phyloP scores from a whole-genome alignment of 1,139 yeast genomes.

The Protomyces inundatus region DNA sequence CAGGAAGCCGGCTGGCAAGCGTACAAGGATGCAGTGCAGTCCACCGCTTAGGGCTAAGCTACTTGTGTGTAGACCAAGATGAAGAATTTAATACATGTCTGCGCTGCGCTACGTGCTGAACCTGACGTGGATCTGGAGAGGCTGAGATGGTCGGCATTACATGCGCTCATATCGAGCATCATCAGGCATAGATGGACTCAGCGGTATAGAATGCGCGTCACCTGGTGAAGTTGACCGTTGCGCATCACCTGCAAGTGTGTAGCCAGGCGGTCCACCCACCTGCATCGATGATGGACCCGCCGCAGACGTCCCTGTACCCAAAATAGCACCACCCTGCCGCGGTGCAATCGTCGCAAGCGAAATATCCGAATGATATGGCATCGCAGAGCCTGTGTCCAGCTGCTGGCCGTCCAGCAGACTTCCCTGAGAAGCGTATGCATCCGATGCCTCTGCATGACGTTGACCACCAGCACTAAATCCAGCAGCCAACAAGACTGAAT shows the following conservation, averaged over 20 bases:
- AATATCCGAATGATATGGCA: constrained; percentile 12
- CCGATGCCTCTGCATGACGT: neutral
- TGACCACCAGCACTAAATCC: constrained; percentile 11
- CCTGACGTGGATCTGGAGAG: too few species aligned
- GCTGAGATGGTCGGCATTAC: neutral
- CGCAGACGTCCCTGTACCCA: neutral
- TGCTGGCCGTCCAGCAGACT: neutral
- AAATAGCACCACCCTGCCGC: neutral
- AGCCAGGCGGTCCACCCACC: constrained; percentile 14
- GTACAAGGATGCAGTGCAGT: constrained; percentile 14
- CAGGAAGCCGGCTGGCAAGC: constrained; percentile 41
- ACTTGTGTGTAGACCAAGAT: too few species aligned
- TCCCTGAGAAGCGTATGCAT: neutral
- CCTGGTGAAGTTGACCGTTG: neutral
- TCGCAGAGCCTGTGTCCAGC: neutral
- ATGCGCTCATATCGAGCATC: constrained; percentile 11
- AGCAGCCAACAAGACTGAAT: constrained; percentile 19
- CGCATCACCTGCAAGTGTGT: neutral
- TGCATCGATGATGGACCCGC: constrained; percentile 7
- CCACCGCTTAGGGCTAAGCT: too few species aligned
- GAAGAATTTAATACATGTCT: too few species aligned
- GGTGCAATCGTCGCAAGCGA: constrained; percentile 13
- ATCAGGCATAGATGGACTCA: neutral
- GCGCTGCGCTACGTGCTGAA: too few species aligned
- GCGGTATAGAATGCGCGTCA: neutral